Evolutionary conservation across 208 protist genomes (phyloP).

Genomic region (Leishmania aethiopica): DNA sequence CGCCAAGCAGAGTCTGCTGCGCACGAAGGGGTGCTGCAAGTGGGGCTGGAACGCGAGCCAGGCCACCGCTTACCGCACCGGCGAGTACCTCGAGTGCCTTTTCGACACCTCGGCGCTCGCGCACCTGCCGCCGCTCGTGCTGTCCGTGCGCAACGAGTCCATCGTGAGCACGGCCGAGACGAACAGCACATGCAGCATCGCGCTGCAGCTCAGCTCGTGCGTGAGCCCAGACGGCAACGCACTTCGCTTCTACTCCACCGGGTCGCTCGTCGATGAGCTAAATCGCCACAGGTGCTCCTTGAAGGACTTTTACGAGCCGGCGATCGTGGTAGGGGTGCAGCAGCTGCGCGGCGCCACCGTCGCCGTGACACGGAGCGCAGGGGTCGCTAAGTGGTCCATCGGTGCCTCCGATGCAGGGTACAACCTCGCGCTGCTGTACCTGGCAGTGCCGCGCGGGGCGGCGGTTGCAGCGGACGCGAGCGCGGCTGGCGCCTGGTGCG

Average conservation of each 20-base stretch:
- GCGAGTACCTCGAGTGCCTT: conserved; percentile 31
- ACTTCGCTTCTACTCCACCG: conserved; percentile 54
- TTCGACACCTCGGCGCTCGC: neutral
- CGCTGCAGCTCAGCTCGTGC: conserved; percentile 39
- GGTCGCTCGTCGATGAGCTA: conserved; percentile 30
- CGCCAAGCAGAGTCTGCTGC: conserved; percentile 5
- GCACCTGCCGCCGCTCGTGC: conserved; percentile 37
- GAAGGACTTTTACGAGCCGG: conserved; percentile 24
- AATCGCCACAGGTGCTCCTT: neutral
- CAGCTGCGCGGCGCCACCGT: conserved; percentile 49
- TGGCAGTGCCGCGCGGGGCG: conserved; percentile 21
- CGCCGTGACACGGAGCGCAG: conserved; percentile 35
- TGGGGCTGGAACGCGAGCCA: conserved; percentile 20
- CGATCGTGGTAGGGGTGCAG: conserved; percentile 50
- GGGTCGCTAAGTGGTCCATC: conserved; percentile 5
- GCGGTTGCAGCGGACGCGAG: neutral
- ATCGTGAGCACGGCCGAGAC: conserved; percentile 21
- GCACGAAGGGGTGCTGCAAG: conserved; percentile 6
- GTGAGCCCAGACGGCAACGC: neutral
- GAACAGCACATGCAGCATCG: conserved; percentile 27
- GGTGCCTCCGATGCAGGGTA: neutral
- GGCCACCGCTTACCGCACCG: conserved; percentile 36
- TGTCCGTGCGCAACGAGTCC: conserved; percentile 38
- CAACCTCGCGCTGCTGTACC: conserved; percentile 36
- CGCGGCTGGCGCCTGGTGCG: conserved; percentile 8